Percentiles rank a stretch among this genome's conserved stretches.
phyloP scores from a whole-genome alignment of 768 basidiomycete genomes.

The Tubosaeta sp. region DNA sequence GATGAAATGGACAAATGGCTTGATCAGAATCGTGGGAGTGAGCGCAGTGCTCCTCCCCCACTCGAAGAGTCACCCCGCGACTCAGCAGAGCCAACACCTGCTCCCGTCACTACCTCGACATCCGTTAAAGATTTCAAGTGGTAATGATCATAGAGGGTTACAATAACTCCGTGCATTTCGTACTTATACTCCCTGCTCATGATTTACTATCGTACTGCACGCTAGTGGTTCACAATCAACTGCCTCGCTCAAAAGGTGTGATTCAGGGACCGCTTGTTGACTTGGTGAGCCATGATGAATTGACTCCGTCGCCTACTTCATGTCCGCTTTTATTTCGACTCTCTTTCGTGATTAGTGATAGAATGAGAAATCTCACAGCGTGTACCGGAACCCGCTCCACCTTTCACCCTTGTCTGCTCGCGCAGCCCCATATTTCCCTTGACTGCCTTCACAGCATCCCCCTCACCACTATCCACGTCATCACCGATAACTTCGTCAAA shows the following conservation, averaged over 20 bases:
- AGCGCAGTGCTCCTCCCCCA: conserved; percentile 63
- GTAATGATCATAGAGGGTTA: conserved; percentile 4
- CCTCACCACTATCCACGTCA: conserved; percentile 41
- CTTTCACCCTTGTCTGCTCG: conserved; percentile 57
- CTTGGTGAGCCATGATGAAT: background rate
- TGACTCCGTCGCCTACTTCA: background rate
- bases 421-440: conserved; percentile 52
- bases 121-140: conserved; percentile 30
- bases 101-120: conserved; percentile 45
- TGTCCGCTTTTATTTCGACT: background rate
- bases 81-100: conserved; percentile 40
- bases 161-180: conserved; percentile 4
- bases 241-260: background rate
- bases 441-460: conserved; percentile 21
- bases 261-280: background rate
- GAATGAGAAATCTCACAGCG: conserved; percentile 19
- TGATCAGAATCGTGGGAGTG: conserved; percentile 65
- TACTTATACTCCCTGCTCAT: conserved; percentile 37
- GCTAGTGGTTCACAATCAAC: conserved; percentile 27
- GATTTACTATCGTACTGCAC: conserved; percentile 43
- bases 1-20: conserved; percentile 99
- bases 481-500: conserved; percentile 58
- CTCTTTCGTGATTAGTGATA: background rate
- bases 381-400: conserved; percentile 78
- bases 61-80: conserved; percentile 45